Percentiles rank a stretch among this genome's conserved stretches.
These are phyloP conservation scores for Pilobolus umbonatus DNA, from an alignment of 192 early-diverging fungal species.

Conservation along the genomic window DNA sequence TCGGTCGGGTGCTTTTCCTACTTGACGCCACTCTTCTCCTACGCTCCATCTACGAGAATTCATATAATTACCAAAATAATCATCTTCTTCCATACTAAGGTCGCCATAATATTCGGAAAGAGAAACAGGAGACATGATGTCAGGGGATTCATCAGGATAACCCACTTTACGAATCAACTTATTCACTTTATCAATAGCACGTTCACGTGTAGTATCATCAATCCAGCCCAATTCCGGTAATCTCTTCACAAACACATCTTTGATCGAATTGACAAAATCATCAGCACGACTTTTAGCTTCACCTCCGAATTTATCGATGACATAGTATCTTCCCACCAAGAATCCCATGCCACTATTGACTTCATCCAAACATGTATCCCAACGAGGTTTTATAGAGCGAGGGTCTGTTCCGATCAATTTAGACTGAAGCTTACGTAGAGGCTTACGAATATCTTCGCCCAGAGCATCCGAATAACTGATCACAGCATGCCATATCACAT, in stretches of 20 bases:
- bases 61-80: constrained; percentile 43
- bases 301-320: constrained; percentile 39
- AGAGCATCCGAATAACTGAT: constrained; percentile 29
- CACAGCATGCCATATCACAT: constrained; percentile 50
- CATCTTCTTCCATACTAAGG: constrained; percentile 20
- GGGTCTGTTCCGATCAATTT: constrained; percentile 44
- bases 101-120: constrained; percentile 37
- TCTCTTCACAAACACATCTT: constrained; percentile 31
- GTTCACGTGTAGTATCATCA: constrained; percentile 36
- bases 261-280: constrained; percentile 39
- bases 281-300: constrained; percentile 46
- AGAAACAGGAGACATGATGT: constrained; percentile 36
- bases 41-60: constrained; percentile 12
- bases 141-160: constrained; percentile 33
- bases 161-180: constrained; percentile 45
- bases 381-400: constrained; percentile 38
- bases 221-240: constrained; percentile 43
- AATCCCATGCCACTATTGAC: constrained; percentile 32
- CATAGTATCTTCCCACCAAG: constrained; percentile 44
- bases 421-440: constrained; percentile 28
- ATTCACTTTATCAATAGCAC: constrained; percentile 37
- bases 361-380: constrained; percentile 41
- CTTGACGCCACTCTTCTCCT: constrained; percentile 21
- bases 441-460: constrained; percentile 38
- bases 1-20: constrained; percentile 29